A percentile compares a stretch with the other conserved stretches of the same genome.
These are phyloP conservation scores for Casuarina equisetifolia DNA, from an alignment of 306 rosid genomes.

Conservation along the genomic window DNA sequence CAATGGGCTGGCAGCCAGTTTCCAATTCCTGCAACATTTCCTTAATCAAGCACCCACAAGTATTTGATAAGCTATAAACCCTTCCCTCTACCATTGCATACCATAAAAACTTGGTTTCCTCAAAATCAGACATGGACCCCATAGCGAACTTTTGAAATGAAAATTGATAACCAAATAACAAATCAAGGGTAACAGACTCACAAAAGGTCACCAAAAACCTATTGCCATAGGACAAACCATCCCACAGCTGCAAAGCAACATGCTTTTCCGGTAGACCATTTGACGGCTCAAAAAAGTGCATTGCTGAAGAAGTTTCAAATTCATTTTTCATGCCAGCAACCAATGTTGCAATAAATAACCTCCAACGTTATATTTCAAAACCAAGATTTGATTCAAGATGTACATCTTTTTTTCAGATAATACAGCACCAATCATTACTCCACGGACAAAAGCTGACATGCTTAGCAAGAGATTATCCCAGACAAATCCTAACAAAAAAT, in stretches of 20 bases:
- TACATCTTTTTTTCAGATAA: conserved; percentile 1
- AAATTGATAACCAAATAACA: not conserved
- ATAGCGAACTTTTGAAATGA: not conserved
- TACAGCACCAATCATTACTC: conserved; percentile 4
- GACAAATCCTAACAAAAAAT: too few relatives aligned
- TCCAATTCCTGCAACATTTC: not conserved
- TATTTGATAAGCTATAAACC: not conserved
- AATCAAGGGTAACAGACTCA: not conserved
- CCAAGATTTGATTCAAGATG: not conserved
- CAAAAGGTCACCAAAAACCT: not conserved
- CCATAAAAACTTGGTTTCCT: not conserved
- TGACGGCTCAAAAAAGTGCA: not conserved
- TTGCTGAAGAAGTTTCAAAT: not conserved
- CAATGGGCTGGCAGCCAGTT: not conserved
- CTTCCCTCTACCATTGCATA: not conserved
- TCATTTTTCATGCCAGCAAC: not conserved
- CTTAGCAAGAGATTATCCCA: too few relatives aligned
- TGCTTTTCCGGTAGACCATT: not conserved
- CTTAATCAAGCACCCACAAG: not conserved
- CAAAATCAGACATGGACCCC: not conserved
- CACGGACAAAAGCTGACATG: not conserved
- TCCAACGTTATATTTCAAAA: not conserved
- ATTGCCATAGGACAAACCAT: not conserved
- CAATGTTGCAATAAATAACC: not conserved
- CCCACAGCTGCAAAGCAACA: not conserved